Conservation (phyloP, 139 green algal species). For the Pedinophyceae sp. region DNA sequence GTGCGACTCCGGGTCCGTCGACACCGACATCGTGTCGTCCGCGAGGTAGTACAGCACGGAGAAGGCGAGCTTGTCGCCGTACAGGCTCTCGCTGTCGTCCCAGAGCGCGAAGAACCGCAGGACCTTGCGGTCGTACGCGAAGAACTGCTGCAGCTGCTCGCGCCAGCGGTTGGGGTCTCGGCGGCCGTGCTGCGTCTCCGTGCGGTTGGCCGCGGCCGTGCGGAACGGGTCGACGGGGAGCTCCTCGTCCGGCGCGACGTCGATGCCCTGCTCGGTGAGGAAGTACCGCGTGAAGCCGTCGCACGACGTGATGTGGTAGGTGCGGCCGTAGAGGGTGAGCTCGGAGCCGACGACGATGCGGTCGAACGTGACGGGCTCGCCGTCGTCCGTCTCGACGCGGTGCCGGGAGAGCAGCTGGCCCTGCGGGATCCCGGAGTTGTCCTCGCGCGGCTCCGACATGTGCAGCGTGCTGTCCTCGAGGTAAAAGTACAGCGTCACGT, state of each 20-base stretch:
- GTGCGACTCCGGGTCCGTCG: slow-evolving; percentile 2
- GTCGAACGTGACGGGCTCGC: background rate
- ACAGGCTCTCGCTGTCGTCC: slow-evolving; percentile 7
- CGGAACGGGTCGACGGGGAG: slow-evolving; percentile 1
- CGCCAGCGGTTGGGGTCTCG: background rate
- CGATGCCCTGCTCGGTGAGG: slow-evolving; percentile 1
- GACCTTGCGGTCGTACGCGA: slow-evolving; percentile 9
- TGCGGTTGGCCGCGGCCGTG: too few relatives aligned
- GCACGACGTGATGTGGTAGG: slow-evolving; percentile 6
- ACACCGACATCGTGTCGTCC: slow-evolving; percentile 11
- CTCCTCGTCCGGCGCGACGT: slow-evolving; percentile 2
- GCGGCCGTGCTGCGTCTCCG: background rate
- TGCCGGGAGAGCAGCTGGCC: slow-evolving; percentile 3
- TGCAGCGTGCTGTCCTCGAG: slow-evolving; percentile 11
- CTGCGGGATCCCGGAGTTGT: slow-evolving; percentile 9
- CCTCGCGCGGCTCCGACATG: slow-evolving; percentile 7
- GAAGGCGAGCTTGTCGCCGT: slow-evolving; percentile 8
- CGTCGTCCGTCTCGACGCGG: background rate
- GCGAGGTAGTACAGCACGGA: slow-evolving; percentile 9
- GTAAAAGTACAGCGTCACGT: slow-evolving; percentile 3
- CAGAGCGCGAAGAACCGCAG: slow-evolving; percentile 9
- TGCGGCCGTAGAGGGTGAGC: slow-evolving; percentile 2
- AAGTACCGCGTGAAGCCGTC: slow-evolving; percentile 9
- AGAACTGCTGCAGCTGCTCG: slow-evolving; percentile 3
- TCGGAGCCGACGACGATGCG: background rate